These are phyloP conservation scores for Scenedesmus sp. DNA, from an alignment of 163 green algal genomes.

Conservation along the genomic window DNA sequence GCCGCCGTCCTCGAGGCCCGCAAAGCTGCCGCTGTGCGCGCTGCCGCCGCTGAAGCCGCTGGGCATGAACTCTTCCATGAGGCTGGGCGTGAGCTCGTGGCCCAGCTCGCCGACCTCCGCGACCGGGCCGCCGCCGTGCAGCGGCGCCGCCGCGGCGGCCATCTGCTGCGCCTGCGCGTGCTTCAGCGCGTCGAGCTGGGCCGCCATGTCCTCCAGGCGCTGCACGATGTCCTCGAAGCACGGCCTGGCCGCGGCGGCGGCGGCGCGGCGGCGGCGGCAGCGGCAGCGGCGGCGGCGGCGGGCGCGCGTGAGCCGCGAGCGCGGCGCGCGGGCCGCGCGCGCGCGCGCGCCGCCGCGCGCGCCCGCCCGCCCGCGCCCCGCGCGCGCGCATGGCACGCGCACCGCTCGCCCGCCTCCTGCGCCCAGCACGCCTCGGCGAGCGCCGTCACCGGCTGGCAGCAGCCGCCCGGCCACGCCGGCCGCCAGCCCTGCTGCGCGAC, in stretches of 20 bases:
- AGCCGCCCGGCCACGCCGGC: constrained; percentile 32
- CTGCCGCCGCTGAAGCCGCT: constrained; percentile 34
- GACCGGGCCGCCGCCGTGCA: neutral
- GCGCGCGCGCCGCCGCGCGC: no score
- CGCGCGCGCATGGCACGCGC: no score
- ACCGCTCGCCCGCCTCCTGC: constrained; percentile 17
- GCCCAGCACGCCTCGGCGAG: constrained; percentile 36
- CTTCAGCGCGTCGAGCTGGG: constrained; percentile 29
- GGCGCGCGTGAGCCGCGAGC: no score
- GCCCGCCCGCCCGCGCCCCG: no score
- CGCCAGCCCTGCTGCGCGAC: constrained; percentile 39
- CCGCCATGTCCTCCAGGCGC: constrained; percentile 37
- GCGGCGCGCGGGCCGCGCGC: no score
- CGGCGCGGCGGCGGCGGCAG: neutral
- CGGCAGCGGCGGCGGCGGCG: no score
- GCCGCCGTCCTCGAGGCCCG: neutral
- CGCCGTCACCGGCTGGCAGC: constrained; percentile 10
- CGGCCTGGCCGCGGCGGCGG: neutral
- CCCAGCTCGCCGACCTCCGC: neutral
- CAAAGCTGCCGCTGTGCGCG: constrained; percentile 4
- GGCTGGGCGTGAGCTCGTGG: constrained; percentile 24
- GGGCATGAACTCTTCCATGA: constrained; percentile 34
- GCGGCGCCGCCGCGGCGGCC: constrained; percentile 28
- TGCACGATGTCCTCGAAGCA: constrained; percentile 19
- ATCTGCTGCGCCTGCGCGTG: constrained; percentile 36